Base-by-base conservation (phyloP, 495 filamentous ascomycete species). In the Bacidia gigantensis region DNA sequence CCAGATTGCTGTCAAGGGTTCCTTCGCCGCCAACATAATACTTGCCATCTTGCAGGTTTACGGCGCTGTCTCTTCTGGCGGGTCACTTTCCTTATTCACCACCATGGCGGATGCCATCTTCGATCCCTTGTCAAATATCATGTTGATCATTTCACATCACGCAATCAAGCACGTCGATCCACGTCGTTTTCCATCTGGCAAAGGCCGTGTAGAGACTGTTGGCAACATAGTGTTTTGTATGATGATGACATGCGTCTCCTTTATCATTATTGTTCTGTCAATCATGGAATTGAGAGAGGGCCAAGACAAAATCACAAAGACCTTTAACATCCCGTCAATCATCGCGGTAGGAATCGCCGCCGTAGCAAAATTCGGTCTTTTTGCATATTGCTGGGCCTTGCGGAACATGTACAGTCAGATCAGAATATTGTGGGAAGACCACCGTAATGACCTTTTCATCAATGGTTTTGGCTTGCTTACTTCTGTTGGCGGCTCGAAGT, bases 211-310 rank as follows among this genome's bases (percentile, higher is more conserved):
- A 48, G 92, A 98, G 67, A 97, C 89, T 3, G 87, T 88, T 1
- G 92, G 92, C 43, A 98, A 97, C 62, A 97, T 98, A 58, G 79
- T 83, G 56, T 98, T 98, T 73, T 95, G 90, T 69, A 95, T 93
- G 69, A 74, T 98, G 59, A 98, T 98, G 92, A 85, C 79, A 44
- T 72, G 86, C 43, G 90, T 98, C 17, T 95, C 89, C 2, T 73
- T 86, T 56, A 86, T 97, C 65, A 74, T 98, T 21, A 87, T 98
- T 55, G 88, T 90, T 40, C 83, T 95, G 64, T 88, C 88, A 0
- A 70, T 78, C 24, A 74, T 80, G 21, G 83, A 93, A 32, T 70
- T 98, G 17, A 67, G 70, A 45, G 68, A 69, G 9, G 63, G 64
- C 20, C 63, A 57, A 22, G 60, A 66, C 11, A 61, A 55, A 11